Conservation (phyloP, 176 grass and related monocot genomes). For the Triticum monococcum region DNA sequence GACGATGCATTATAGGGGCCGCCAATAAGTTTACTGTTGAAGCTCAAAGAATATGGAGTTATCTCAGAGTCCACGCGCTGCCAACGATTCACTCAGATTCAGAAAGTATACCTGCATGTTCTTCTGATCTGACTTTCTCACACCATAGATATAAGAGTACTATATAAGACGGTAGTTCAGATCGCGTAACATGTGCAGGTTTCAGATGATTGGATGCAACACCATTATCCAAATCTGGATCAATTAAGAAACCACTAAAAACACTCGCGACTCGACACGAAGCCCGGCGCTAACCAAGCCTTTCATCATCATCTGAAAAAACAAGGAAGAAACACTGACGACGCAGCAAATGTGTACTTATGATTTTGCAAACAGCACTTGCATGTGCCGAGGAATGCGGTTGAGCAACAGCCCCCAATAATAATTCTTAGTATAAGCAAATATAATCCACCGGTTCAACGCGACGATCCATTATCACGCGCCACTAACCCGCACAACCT, state of each 20-base stretch:
- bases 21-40: background rate
- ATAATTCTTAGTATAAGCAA: background rate
- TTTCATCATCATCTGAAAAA: no score
- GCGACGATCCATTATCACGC: background rate
- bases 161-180: background rate
- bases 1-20: background rate
- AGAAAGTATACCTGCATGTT: background rate
- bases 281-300: no score
- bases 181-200: conserved; percentile 28
- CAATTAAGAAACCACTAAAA: background rate
- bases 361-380: conserved; percentile 9
- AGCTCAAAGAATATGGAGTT: background rate
- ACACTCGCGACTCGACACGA: background rate
- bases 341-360: background rate
- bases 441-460: background rate
- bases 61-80: background rate
- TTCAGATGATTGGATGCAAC: conserved; percentile 6
- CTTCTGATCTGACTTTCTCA: conserved; percentile 30
- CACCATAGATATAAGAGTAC: background rate
- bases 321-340: no score
- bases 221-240: conserved; percentile 28
- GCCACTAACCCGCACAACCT: background rate
- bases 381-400: conserved; percentile 31
- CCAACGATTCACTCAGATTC: background rate
- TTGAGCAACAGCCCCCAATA: conserved; percentile 1